Base-by-base conservation (phyloP, 257 asterid genomes). In the Parsonsia alboflavescens region DNA sequence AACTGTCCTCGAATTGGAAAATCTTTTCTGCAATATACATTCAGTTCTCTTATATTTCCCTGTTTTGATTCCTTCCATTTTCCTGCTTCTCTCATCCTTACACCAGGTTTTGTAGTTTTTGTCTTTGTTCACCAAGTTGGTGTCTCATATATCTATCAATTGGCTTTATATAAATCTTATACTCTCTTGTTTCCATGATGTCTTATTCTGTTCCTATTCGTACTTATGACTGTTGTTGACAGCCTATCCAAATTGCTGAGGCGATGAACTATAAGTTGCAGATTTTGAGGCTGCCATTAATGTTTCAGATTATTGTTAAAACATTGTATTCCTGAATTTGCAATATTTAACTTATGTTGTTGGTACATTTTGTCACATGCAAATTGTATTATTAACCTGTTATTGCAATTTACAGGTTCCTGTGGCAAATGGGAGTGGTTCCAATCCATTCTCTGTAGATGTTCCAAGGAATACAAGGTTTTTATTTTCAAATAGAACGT, bases 391-490 rank as follows among this genome's bases (percentile, higher is more conserved):
- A 39, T 82, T 68, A 72, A 75, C 84, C 81, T 77, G 59, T 76
- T 65, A 80, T 71, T 82, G 64, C 90, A 92, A 71, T 80, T 72
- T 82, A 65, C 89, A 95, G 99, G 99, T 95, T 83, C 99, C 99
- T 48, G 98, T 95, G 84, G 99, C 98, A 80, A 92, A 84, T 83
- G 99, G 97, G 81, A 67, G 93, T 79, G 97, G 96, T 48, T 88
- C 93, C 46, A 90, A 89, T 79, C 99, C 98, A 44, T 95, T 86
- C 81, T 79, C 97, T 74, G 81, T 90, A 80, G 97, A 89, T 79
- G 98, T 90, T 82, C 97, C 99, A 10, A 84, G 94, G 83, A 87
- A 90, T 90, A 95, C 97, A 21, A 87, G 89, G 83, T 95, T 88
- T 85, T 85, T 95, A 84, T 95, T 95, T 85, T 87, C 97, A 74